A percentile compares a stretch with the other conserved stretches of the same genome.
Evolutionary conservation across 2,329 filamentous ascomycete species (phyloP).

Genomic region (Hirsutella minnesotensis): DNA sequence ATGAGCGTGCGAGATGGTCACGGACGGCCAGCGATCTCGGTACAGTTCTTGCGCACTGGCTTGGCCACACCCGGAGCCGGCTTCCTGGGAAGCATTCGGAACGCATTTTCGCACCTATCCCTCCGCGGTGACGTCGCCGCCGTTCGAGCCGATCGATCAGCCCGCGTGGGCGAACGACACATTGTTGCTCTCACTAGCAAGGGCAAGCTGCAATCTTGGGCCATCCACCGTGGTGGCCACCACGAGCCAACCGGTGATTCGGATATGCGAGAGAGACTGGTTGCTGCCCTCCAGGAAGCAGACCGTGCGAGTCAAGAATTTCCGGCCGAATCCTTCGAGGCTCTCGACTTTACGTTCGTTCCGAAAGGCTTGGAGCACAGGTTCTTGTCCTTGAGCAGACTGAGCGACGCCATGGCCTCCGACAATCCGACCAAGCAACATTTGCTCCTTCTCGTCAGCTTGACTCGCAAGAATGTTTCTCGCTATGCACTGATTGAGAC

Average conservation of each 20-base stretch:
- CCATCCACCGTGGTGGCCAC: conserved; percentile 76
- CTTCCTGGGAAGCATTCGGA: conserved; percentile 71
- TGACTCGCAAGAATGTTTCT: conserved; percentile 38
- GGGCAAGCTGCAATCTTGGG: conserved; percentile 75
- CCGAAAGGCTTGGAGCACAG: conserved; percentile 39
- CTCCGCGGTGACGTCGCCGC: conserved; percentile 71
- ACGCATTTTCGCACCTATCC: conserved; percentile 57
- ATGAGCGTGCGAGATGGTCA: conserved; percentile 77
- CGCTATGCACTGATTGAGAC: conserved; percentile 70
- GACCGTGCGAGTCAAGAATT: conserved; percentile 36
- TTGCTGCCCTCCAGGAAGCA: conserved; percentile 46
- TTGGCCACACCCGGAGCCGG: conserved; percentile 46
- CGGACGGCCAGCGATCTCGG: conserved; percentile 69
- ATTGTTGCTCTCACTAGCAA: conserved; percentile 68
- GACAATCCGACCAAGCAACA: conserved; percentile 43
- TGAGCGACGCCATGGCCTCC: conserved; percentile 36
- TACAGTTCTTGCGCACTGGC: conserved; percentile 61
- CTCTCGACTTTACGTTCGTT: conserved; percentile 70
- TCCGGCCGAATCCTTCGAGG: conserved; percentile 49
- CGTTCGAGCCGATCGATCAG: conserved; percentile 60
- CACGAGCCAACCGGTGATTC: conserved; percentile 62
- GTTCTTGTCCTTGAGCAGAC: conserved; percentile 35
- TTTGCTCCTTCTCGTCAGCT: conserved; percentile 49
- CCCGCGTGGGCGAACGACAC: conserved; percentile 71
- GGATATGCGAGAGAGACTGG: conserved; percentile 55